Evolutionary conservation across 805 yeast species (phyloP).

Genomic region (Yarrowia yakushimensis): DNA sequence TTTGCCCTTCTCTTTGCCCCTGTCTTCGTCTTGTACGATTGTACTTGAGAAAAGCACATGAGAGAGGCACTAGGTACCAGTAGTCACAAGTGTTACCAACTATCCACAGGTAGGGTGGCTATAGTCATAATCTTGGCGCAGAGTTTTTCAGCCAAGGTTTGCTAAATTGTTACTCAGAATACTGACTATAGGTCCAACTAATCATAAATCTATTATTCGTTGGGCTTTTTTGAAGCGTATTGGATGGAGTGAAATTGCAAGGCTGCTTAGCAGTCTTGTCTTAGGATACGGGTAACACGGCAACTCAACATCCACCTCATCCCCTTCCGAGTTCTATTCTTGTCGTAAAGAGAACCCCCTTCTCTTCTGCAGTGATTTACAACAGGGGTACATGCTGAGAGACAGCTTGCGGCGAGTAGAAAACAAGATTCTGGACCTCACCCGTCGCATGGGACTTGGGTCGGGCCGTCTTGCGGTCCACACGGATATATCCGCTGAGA

Average conservation of each 20-base stretch:
- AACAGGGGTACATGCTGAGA: not conserved
- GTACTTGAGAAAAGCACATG: not conserved
- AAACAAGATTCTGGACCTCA: not conserved
- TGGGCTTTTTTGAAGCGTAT: no score
- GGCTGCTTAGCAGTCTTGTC: no score
- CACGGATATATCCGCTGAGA: not conserved
- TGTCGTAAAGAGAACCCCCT: not conserved
- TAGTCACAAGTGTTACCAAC: not conserved
- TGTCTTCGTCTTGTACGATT: not conserved
- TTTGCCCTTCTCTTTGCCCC: not conserved
- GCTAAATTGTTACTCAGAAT: not conserved
- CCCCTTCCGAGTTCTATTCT: not conserved
- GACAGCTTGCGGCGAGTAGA: not conserved
- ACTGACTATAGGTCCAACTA: no score
- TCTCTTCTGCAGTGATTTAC: slow-evolving; percentile 1
- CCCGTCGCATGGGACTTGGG: not conserved
- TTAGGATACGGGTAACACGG: no score
- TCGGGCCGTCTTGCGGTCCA: not conserved
- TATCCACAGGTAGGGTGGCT: not conserved
- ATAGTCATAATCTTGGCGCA: not conserved
- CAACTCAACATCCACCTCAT: no score
- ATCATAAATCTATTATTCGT: no score
- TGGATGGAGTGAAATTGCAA: no score
- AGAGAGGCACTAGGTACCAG: not conserved
- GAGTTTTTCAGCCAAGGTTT: not conserved